Base-by-base conservation (phyloP, 148 eudicot genomes). In the Chenopodium quinoa region DNA sequence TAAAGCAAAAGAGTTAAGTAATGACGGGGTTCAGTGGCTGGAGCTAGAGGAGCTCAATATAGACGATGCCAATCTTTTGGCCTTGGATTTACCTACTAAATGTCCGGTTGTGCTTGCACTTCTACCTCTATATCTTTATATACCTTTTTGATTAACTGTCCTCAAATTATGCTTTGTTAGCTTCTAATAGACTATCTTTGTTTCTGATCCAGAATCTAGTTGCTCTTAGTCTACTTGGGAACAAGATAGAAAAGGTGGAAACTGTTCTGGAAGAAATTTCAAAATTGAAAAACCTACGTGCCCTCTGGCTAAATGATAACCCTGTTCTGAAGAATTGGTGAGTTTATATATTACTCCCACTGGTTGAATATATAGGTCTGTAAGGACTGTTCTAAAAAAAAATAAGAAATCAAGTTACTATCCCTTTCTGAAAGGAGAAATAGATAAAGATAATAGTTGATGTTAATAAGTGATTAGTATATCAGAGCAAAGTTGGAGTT, bases 261-360 rank as follows among this genome's bases (percentile, higher is more conserved):
- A 86, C 83, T 29, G 75, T 96, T 82, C 47, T 88, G 54, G 83
- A 87, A 50, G 95, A 89, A 86, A 82, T 92, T 40, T 66, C 87
- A 65, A 90, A 91, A 78, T 79, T 92, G 75, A 88, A 89, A 79
- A 80, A 93, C 81, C 92, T 96, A 20, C 95, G 88, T 86, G 98
- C 95, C 63, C 95, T 96, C 75, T 96, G 99, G 99, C 75, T 96
- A 80, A 92, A 91, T 75, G 86, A 91, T 83, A 96, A 96, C 75
- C 97, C 97, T 80, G 81, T 90, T 60, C 32, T 87, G 48, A 52
- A 88, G 80, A 89, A 84, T 64, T 82, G 87, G 99, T 96, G 88
- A 89, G 94, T 76, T 60, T 25, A 23, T 70, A 34, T 34, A 34
- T 32, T 40, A 29, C 47, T 34, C 40, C 9, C 48, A 17, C 20